Percentiles rank a stretch among this genome's conserved stretches.
These are phyloP conservation scores for Hypoxylon lienhwacheense DNA, from an alignment of 495 filamentous ascomycete genomes.

Conservation along the genomic window DNA sequence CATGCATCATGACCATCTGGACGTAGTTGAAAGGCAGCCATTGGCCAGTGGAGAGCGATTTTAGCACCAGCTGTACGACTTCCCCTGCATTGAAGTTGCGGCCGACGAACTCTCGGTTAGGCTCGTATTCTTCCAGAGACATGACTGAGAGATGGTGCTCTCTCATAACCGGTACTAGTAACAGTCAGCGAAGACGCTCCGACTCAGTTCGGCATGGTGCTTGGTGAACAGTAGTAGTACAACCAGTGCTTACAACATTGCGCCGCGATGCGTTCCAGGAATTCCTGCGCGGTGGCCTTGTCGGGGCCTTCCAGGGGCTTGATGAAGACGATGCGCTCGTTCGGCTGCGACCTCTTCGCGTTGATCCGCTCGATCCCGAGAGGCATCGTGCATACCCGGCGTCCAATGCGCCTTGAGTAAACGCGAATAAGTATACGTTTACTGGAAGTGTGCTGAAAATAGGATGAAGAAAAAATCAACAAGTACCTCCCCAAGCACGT, in stretches of 20 bases:
- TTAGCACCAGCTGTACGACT: slow-evolving; percentile 76
- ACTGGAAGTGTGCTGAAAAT: too few species aligned
- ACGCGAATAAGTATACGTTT: too few species aligned
- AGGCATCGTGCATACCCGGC: slow-evolving; percentile 56
- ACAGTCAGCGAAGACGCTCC: slow-evolving; percentile 9
- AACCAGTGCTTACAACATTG: slow-evolving; percentile 57
- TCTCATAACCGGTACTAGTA: slow-evolving; percentile 67
- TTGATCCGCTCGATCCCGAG: slow-evolving; percentile 70
- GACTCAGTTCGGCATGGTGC: background rate
- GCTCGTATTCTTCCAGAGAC: slow-evolving; percentile 74
- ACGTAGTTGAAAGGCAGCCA: slow-evolving; percentile 78
- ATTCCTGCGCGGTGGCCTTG: slow-evolving; percentile 63
- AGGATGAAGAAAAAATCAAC: too few species aligned
- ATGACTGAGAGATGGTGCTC: slow-evolving; percentile 66
- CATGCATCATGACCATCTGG: slow-evolving; percentile 86
- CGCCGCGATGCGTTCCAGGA: slow-evolving; percentile 74
- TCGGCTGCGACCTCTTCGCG: slow-evolving; percentile 64
- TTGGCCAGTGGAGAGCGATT: slow-evolving; percentile 56
- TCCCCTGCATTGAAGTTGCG: slow-evolving; percentile 87
- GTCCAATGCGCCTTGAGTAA: background rate
- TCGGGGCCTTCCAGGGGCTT: slow-evolving; percentile 66
- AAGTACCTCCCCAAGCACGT: too few species aligned
- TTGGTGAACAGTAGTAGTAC: background rate
- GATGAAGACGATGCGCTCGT: slow-evolving; percentile 73
- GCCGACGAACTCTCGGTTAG: slow-evolving; percentile 73